A percentile compares a stretch with the other conserved stretches of the same genome.
Evolutionary conservation across 768 basidiomycete genomes (phyloP).

Genomic region (Postia placenta): DNA sequence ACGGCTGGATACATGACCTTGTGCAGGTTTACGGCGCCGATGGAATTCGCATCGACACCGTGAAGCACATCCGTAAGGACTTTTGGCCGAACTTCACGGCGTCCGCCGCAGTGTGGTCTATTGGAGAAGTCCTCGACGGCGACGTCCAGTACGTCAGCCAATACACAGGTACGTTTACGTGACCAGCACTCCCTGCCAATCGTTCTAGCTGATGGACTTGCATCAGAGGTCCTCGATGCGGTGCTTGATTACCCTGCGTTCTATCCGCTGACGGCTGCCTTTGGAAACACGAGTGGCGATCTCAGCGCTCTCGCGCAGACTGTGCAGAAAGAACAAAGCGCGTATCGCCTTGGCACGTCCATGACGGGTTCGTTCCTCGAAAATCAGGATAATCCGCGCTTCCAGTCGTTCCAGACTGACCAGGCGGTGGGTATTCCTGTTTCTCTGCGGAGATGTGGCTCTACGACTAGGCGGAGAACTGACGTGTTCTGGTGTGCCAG

Average conservation of each 20-base stretch:
- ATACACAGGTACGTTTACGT: slow-evolving; percentile 33
- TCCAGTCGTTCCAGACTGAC: slow-evolving; percentile 37
- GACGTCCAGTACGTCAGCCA: slow-evolving; percentile 31
- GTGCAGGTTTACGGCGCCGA: slow-evolving; percentile 45
- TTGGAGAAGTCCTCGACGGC: slow-evolving; percentile 49
- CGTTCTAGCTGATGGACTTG: neutral
- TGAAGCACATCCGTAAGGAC: slow-evolving; percentile 46
- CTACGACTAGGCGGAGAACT: neutral
- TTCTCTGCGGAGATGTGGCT: neutral
- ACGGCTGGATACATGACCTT: slow-evolving; percentile 41
- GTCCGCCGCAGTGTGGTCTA: slow-evolving; percentile 44
- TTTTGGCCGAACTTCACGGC: slow-evolving; percentile 51
- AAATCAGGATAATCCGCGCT: slow-evolving; percentile 50
- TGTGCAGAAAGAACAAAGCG: slow-evolving; percentile 26
- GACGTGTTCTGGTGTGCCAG: slow-evolving; percentile 15
- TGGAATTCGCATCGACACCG: slow-evolving; percentile 54
- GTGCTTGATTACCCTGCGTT: slow-evolving; percentile 47
- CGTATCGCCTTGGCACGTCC: slow-evolving; percentile 35
- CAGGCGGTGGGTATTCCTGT: slow-evolving; percentile 27
- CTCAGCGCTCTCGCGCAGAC: slow-evolving; percentile 25
- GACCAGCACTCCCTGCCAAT: neutral
- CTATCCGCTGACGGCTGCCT: slow-evolving; percentile 36
- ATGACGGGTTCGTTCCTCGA: slow-evolving; percentile 44
- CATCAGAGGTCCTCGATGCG: slow-evolving; percentile 34
- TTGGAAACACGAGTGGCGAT: slow-evolving; percentile 28